phyloP scores from a whole-genome alignment of 2,329 filamentous ascomycete species.

The Fusarium sp. region DNA sequence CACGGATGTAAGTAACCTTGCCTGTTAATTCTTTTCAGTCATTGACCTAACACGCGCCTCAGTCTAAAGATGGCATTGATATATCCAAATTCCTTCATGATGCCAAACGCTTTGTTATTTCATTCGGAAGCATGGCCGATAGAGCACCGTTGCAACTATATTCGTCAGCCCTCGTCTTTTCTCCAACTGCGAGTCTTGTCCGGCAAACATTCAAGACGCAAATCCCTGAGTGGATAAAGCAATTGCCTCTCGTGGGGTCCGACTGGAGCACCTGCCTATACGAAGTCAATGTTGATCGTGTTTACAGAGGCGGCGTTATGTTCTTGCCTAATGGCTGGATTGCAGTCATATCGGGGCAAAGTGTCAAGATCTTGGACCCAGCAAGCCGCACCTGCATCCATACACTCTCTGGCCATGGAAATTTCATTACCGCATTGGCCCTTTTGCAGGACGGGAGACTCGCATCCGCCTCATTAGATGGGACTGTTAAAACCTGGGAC shows the following conservation, averaged over 20 bases:
- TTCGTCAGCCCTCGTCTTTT: conserved; percentile 40
- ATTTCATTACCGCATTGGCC: not conserved
- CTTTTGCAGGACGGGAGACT: not conserved
- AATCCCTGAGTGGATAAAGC: conserved; percentile 32
- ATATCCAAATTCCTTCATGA: conserved; percentile 28
- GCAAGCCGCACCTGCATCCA: not conserved
- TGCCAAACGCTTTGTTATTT: conserved; percentile 24
- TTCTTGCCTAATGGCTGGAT: not conserved
- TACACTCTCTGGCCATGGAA: not conserved
- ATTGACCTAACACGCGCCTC: not conserved
- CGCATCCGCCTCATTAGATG: not conserved
- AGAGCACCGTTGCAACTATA: conserved; percentile 44
- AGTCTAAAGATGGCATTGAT: not conserved
- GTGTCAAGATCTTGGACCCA: not conserved
- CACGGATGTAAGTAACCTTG: not conserved
- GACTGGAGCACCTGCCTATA: conserved; percentile 34
- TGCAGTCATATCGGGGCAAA: not conserved
- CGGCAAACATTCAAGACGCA: conserved; percentile 16
- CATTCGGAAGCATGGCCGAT: conserved; percentile 15
- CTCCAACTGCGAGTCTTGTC: conserved; percentile 35
- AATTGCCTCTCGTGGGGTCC: conserved; percentile 9
- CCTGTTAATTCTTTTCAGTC: not conserved
- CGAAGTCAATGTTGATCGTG: not conserved
- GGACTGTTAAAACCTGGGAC: not conserved
- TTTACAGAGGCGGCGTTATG: not conserved